Conservation (phyloP, 2,329 filamentous ascomycete genomes). For the Colletotrichum shisoi region DNA sequence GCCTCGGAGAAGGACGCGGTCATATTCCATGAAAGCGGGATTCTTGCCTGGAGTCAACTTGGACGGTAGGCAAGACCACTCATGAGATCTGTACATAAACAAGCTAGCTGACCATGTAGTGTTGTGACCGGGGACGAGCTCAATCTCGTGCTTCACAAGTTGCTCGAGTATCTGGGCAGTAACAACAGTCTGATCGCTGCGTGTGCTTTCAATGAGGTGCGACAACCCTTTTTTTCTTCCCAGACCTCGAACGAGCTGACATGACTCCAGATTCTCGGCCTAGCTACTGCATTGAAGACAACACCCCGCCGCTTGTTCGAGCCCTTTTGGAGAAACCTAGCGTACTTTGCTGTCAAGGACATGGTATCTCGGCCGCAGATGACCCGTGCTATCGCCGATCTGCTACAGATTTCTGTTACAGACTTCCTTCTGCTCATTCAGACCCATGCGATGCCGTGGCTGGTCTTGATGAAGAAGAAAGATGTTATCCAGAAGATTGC, state of each 20-base stretch:
- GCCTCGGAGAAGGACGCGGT: constrained; percentile 74
- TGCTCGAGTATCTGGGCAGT: constrained; percentile 88
- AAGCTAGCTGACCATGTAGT: constrained; percentile 49
- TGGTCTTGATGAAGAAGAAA: constrained; percentile 79
- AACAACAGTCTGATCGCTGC: constrained; percentile 80
- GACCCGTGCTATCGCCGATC: constrained; percentile 78
- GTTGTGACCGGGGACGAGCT: constrained; percentile 81
- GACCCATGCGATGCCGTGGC: constrained; percentile 81
- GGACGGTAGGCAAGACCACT: constrained; percentile 64
- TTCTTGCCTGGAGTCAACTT: constrained; percentile 85
- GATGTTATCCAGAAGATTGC: constrained; percentile 85
- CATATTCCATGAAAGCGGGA: constrained; percentile 80
- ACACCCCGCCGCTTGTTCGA: constrained; percentile 75
- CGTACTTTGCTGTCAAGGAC: constrained; percentile 82
- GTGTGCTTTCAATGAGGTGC: constrained; percentile 82
- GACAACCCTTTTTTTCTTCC: constrained; percentile 34
- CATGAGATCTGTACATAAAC: constrained; percentile 12
- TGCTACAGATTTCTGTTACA: constrained; percentile 77
- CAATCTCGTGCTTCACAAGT: constrained; percentile 81
- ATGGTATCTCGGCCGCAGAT: constrained; percentile 82
- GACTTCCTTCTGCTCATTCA: constrained; percentile 81
- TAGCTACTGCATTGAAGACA: constrained; percentile 71
- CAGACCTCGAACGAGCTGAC: constrained; percentile 1
- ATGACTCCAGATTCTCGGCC: constrained; percentile 63
- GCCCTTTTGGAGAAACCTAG: constrained; percentile 88